Percentiles rank a stretch among this genome's conserved stretches.
Conservation (phyloP, 2,329 filamentous ascomycete species). For the Neopestalotiopsis sp. region DNA sequence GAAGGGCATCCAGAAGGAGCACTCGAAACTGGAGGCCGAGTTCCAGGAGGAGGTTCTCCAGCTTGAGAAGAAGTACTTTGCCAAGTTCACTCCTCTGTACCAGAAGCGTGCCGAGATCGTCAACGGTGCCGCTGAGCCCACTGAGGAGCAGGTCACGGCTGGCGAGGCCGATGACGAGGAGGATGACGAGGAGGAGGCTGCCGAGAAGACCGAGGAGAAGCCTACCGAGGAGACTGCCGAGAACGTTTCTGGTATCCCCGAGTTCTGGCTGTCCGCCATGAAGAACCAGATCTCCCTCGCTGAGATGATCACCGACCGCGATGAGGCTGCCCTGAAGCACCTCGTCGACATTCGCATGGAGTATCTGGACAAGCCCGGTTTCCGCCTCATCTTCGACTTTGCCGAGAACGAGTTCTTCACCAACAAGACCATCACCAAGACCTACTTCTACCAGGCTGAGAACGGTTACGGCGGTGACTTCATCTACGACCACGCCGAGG, state of each 20-base stretch:
- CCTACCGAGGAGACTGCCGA: constrained; percentile 55
- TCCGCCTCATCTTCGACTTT: constrained; percentile 98
- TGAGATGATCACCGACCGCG: constrained; percentile 98
- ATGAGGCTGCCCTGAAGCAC: constrained; percentile 90
- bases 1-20: constrained; percentile 98
- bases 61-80: constrained; percentile 99
- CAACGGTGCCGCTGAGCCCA: constrained; percentile 85
- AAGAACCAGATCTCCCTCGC: constrained; percentile 98
- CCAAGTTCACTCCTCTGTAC: constrained; percentile 97
- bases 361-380: constrained; percentile 97
- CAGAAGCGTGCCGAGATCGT: constrained; percentile 92
- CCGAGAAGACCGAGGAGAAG: constrained; percentile 61
- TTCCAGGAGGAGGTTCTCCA: constrained; percentile 98
- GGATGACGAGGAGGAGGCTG: constrained; percentile 59
- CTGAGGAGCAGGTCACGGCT: constrained; percentile 82
- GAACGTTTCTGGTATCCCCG: constrained; percentile 81
- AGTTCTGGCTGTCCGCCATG: constrained; percentile 99
- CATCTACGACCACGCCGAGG: constrained; percentile 99
- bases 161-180: constrained; percentile 78
- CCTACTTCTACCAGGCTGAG: constrained; percentile 99
- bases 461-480: constrained; percentile 98
- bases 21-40: constrained; percentile 96
- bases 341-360: constrained; percentile 97
- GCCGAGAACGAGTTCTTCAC: constrained; percentile 94
- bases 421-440: constrained; percentile 97